Evolutionary conservation across 148 eudicot species (phyloP).

Genomic region (Chenopodium quinoa): DNA sequence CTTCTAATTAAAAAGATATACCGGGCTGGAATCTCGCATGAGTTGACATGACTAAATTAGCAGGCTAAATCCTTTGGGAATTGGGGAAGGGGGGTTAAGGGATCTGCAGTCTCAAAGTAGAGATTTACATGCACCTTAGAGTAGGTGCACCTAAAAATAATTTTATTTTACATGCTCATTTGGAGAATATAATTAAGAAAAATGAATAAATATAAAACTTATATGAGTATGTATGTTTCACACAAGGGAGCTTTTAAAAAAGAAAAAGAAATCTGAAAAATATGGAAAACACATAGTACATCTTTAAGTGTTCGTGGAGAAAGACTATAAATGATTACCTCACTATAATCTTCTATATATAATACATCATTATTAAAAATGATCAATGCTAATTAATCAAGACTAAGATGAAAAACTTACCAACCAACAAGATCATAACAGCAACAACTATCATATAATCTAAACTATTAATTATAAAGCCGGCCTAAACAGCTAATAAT

Average conservation of each 20-base stretch:
- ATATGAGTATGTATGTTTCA: neutral
- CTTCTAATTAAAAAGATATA: too few relatives aligned
- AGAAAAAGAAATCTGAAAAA: neutral
- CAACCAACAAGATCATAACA: slow-evolving; percentile 21
- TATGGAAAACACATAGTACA: neutral
- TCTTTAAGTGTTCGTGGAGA: slow-evolving; percentile 9
- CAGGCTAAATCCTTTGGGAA: too few relatives aligned
- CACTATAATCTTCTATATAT: neutral
- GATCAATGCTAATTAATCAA: neutral
- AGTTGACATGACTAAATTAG: too few relatives aligned
- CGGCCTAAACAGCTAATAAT: slow-evolving; percentile 34
- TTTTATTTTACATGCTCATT: too few relatives aligned
- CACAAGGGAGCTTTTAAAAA: neutral
- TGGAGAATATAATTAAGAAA: too few relatives aligned
- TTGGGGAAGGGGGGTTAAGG: too few relatives aligned
- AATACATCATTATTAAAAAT: neutral
- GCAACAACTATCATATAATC: slow-evolving; percentile 5
- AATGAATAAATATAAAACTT: too few relatives aligned
- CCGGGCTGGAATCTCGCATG: too few relatives aligned
- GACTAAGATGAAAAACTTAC: neutral
- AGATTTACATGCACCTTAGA: too few relatives aligned
- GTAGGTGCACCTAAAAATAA: too few relatives aligned
- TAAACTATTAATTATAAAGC: slow-evolving; percentile 18
- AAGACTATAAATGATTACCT: slow-evolving; percentile 3
- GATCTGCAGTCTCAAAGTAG: too few relatives aligned